Evolutionary conservation across 2,329 filamentous ascomycete genomes (phyloP), one percentile per base, ranked within the genome.

Genomic region (Monosporascus sp.): DNA sequence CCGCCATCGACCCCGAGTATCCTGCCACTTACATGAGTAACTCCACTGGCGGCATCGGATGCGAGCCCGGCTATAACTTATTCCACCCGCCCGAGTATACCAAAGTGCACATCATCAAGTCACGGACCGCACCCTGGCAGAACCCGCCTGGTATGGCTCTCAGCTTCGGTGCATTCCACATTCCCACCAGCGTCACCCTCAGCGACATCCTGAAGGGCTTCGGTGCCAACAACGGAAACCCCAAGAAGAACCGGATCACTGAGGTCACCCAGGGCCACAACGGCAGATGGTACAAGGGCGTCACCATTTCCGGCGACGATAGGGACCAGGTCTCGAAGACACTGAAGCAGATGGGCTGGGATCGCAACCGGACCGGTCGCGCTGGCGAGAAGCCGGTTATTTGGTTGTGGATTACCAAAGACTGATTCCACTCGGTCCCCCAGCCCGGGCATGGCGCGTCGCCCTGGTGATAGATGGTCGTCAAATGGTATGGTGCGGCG

Each of bases 51-150:
- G 81, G 81, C 22, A 73, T 78, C 1, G 81, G 82, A 41, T 79
- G 79, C 55, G 83, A 85, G 60, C 81, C 80, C 0, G 84, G 82
- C 2, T 86, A 84, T 71, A 82, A 83, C 69, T 83, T 84, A 67
- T 78, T 85, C 62, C 86, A 85, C 68, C 76, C 81, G 0, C 61
- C 70, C 0, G 74, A 80, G 57, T 80, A 85, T 65, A 82, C 80
- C 31, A 84, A 82, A 58, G 71, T 85, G 7, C 81, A 85, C 59
- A 72, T 86, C 3, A 75, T 87, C 66, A 77, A 77, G 57, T 74
- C 76, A 8, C 61, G 68, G 17, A 72, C 65, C 0, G 72, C 78
- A 0, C 83, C 83, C 0, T 86, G 83, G 83, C 74, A 78, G 58
- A 65, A 77, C 7, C 73, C 68, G 1, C 61, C 67, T 20, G 74